Base-by-base conservation (phyloP, 2,329 filamentous ascomycete genomes). In the Colletotrichum orchidophilum region DNA sequence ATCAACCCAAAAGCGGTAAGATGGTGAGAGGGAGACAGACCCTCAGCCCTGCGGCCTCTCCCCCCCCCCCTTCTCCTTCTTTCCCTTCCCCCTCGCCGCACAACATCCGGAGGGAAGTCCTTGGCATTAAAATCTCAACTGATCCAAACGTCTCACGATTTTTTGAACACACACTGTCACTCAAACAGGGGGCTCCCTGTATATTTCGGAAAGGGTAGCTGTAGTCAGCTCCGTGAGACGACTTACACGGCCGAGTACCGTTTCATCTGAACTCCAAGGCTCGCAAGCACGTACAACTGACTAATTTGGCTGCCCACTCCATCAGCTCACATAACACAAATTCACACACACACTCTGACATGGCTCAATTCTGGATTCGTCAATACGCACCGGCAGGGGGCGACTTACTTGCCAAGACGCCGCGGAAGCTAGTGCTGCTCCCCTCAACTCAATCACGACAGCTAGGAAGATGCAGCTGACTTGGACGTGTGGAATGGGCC, bases 211-310 rank as follows among this genome's bases (percentile, higher is more conserved):
- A 26, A 49, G 3, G 39, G 33, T 63, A 63, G 46, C 39, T 35
- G 53, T 46, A 63, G 7, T 58, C 33, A 39, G 58, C 64, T 13
- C 39, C 49, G 64, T 63, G 69, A 63, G 69, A 71, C 69, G 69
- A 58, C 21, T 39, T 42, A 29, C 27, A 54, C 53, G 52, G 42
- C 27, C 53, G 65, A 63, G 64, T 71, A 68, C 69, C 52, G 69
- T 71, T 71, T 71, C 69, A 71, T 68, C 64, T 59, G 58, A 71
- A 63, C 35, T 63, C 4, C 42, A 33, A 35, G 26, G 31, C 50
- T 57, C 26, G 33, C n/a, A 63, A 63, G 39, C 33, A 42, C 52
- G 33, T 42, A 69, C 58, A 24, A 29, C 42, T 21, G 27, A 53
- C 31, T 52, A 24, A 2, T 29, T 18, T 24, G 2, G 29, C 42